These are phyloP conservation scores for Botrytis squamosa DNA, from an alignment of 2,329 filamentous ascomycete genomes.

Conservation along the genomic window DNA sequence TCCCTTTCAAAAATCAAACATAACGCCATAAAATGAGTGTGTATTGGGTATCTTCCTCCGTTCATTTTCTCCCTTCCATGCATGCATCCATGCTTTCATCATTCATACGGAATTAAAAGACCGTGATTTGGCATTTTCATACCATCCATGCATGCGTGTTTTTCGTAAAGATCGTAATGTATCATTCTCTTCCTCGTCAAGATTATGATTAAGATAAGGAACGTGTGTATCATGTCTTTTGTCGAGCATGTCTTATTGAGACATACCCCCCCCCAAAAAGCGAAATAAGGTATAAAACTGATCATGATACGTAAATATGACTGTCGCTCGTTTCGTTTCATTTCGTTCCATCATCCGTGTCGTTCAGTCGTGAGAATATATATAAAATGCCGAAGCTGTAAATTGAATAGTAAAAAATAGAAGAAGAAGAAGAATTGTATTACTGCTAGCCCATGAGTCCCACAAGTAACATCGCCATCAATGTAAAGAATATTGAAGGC, in stretches of 20 bases:
- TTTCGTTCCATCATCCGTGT: not conserved
- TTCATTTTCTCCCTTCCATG: not conserved
- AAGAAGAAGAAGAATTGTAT: not conserved
- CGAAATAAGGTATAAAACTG: not conserved
- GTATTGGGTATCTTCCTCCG: not conserved
- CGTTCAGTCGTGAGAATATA: not conserved
- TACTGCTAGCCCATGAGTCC: not conserved
- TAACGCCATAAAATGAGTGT: conserved; percentile 4
- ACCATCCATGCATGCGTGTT: not conserved
- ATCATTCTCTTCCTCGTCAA: not conserved
- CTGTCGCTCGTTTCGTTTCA: not conserved
- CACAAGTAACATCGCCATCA: not conserved
- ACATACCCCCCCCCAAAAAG: not conserved
- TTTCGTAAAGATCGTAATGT: not conserved
- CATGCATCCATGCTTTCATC: not conserved
- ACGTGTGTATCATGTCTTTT: not conserved
- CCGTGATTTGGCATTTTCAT: not conserved
- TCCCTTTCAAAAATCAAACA: not conserved
- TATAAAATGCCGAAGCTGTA: not conserved
- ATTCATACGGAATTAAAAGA: not conserved
- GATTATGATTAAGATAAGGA: not conserved
- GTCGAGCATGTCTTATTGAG: not conserved
- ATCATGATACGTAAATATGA: not conserved
- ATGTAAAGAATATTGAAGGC: not conserved
- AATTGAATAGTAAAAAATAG: not conserved